Percentiles rank a stretch among this genome's conserved stretches.
phyloP scores from a whole-genome alignment of 2,329 filamentous ascomycete genomes.

The Microdochium trichocladiopsis region DNA sequence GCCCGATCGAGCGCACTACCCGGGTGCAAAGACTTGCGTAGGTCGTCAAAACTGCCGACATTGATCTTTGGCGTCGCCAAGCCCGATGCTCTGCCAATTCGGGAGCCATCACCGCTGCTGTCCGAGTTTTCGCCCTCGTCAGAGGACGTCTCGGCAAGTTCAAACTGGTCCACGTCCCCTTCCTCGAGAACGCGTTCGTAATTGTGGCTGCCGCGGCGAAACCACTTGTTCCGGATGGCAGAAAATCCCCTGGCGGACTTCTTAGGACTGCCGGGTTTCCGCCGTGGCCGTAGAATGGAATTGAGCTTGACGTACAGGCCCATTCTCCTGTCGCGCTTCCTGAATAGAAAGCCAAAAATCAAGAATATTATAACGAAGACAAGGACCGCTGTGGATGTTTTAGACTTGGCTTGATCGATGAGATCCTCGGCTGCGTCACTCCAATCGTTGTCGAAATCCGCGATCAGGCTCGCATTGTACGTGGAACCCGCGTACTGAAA shows the following conservation, averaged over 20 bases:
- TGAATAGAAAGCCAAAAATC: constrained; percentile 64
- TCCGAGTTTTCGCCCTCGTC: constrained; percentile 60
- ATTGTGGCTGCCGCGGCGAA: constrained; percentile 46
- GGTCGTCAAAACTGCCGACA: constrained; percentile 42
- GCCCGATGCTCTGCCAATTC: constrained; percentile 55
- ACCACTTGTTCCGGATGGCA: constrained; percentile 53
- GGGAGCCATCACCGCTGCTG: constrained; percentile 43
- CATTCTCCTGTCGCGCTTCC: constrained; percentile 69
- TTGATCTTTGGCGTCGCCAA: constrained; percentile 60
- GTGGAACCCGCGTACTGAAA: constrained; percentile 76
- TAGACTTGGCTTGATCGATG: constrained; percentile 58
- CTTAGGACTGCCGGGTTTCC: constrained; percentile 36
- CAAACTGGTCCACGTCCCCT: constrained; percentile 67
- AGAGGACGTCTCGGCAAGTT: constrained; percentile 62
- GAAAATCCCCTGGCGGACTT: constrained; percentile 41
- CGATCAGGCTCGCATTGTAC: constrained; percentile 24
- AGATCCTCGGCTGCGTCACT: constrained; percentile 46
- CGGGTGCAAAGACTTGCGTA: constrained; percentile 20
- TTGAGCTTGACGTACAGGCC: constrained; percentile 50
- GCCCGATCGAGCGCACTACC: constrained; percentile 52
- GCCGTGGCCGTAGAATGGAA: constrained; percentile 30
- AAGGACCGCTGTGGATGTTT: constrained; percentile 66
- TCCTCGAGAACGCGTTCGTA: constrained; percentile 88
- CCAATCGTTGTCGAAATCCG: constrained; percentile 44
- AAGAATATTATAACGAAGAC: constrained; percentile 70